These are phyloP conservation scores for Incumbomyces delicatus DNA, from an alignment of 2,329 filamentous ascomycete genomes.

Conservation along the genomic window DNA sequence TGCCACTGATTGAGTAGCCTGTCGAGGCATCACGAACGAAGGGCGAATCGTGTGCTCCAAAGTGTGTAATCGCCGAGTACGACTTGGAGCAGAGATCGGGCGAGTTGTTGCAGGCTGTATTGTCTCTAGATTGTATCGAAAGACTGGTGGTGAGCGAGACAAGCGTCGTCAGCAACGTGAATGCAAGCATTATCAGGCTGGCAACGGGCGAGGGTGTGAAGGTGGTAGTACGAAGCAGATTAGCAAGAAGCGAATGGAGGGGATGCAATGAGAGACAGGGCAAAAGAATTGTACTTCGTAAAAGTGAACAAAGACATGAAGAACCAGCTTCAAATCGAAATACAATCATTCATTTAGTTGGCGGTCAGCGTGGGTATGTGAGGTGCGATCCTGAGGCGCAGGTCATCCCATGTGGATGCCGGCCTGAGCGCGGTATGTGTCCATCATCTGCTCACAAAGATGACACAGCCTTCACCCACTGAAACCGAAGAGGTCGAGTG, in stretches of 20 bases:
- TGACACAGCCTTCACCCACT: too few relatives aligned
- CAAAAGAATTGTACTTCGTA: background rate
- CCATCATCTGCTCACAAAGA: too few relatives aligned
- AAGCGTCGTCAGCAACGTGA: background rate
- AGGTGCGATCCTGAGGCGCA: too few relatives aligned
- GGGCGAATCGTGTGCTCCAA: slow-evolving; percentile 65
- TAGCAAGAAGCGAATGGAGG: too few relatives aligned
- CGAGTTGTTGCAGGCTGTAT: slow-evolving; percentile 68
- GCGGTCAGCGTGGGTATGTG: too few relatives aligned
- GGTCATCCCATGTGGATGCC: too few relatives aligned
- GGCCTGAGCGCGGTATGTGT: too few relatives aligned
- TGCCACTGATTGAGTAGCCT: slow-evolving; percentile 54
- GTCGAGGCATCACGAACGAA: slow-evolving; percentile 59
- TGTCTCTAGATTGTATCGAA: slow-evolving; percentile 11
- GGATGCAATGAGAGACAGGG: too few relatives aligned
- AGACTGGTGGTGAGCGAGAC: background rate
- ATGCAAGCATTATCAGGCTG: background rate
- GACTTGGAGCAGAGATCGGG: slow-evolving; percentile 58
- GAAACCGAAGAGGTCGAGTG: too few relatives aligned
- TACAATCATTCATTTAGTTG: background rate
- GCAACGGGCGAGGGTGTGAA: too few relatives aligned
- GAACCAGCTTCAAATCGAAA: background rate
- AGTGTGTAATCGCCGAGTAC: slow-evolving; percentile 68
- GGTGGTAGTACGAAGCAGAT: too few relatives aligned
- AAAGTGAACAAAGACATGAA: background rate